These are phyloP conservation scores for Xerocomus brunneocitrinus DNA, from an alignment of 768 basidiomycete species.

Conservation along the genomic window DNA sequence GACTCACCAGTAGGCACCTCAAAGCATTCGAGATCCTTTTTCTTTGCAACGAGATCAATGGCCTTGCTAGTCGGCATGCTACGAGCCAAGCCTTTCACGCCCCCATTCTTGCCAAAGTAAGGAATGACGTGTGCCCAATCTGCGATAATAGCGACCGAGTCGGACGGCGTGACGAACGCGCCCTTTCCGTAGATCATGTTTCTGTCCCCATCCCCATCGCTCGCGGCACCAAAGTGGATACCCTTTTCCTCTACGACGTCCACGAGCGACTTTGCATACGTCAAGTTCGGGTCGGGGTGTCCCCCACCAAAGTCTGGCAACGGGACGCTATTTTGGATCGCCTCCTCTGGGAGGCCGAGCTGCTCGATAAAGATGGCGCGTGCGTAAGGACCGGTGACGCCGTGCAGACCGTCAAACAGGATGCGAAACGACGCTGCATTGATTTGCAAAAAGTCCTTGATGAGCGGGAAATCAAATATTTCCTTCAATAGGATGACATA, in stretches of 20 bases:
- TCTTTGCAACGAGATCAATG: constrained; percentile 92
- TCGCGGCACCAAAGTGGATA: constrained; percentile 93
- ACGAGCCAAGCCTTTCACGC: constrained; percentile 92
- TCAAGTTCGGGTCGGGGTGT: constrained; percentile 98
- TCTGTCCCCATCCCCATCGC: constrained; percentile 95
- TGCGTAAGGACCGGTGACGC: constrained; percentile 97
- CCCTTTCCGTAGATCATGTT: constrained; percentile 99
- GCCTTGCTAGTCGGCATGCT: constrained; percentile 98
- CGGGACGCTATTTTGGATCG: constrained; percentile 87
- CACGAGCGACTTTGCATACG: constrained; percentile 92
- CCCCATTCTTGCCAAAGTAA: constrained; percentile 75
- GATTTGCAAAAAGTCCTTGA: constrained; percentile 78
- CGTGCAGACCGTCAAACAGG: constrained; percentile 93
- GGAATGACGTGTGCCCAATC: constrained; percentile 92
- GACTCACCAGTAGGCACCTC: constrained; percentile 90
- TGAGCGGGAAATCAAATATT: constrained; percentile 93
- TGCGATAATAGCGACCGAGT: constrained; percentile 98
- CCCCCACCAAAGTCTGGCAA: constrained; percentile 96
- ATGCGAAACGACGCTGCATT: constrained; percentile 72
- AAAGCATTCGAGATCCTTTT: constrained; percentile 87
- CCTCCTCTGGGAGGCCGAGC: constrained; percentile 73
- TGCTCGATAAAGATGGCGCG: constrained; percentile 78
- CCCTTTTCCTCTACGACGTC: constrained; percentile 82
- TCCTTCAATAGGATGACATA: constrained; percentile 78
- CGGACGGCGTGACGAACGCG: constrained; percentile 96